Base-by-base conservation (phyloP, 78 protist species). In the Dictyostelium discoideum region DNA sequence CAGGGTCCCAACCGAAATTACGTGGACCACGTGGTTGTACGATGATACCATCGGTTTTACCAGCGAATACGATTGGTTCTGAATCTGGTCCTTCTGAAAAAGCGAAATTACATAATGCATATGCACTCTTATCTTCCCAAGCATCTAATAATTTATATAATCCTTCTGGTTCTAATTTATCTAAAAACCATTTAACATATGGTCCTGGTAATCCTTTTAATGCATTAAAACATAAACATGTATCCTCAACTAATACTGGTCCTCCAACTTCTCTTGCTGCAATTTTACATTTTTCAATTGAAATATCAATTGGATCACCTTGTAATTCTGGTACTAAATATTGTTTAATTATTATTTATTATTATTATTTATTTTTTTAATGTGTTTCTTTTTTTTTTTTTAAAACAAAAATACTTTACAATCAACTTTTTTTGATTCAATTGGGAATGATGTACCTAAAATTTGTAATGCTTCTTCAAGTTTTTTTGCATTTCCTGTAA, bases 201-300 rank as follows among this genome's bases (percentile, higher is more conserved):
- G 99, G 99, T 5, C 99, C 99, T 9, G 99, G 99, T 39, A 99
- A 92, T 5, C 99, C 99, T 22, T 90, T 48, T 37, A 99, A 82
- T 10, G 99, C 99, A 80, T 98, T 98, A 97, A 98, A 99, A 88
- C 99, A 99, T 39, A 99, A 98, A 32, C 97, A 96, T 10, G 99
- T 98, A 94, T 99, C 99, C 46, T 99, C 99, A 8, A 92, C 85
- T 9, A 98, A 73, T 74, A 98, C 99, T 1, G 99, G 99, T 18
- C 98, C 98, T 20, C 86, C 73, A 14, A 96, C 98, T 82, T 97
- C 82, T 79, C 60, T 67, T 40, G 98, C 99, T 2, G 99, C 99
- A 1, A 96, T 65, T 44, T 73, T 37, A 94, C 98, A 97, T 88
- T 98, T 98, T 50, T 97, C 98, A 18, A 48, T 39, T 74, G 98